Base-by-base conservation (phyloP, 129 eudicot genomes). In the Flaveria linearis region DNA sequence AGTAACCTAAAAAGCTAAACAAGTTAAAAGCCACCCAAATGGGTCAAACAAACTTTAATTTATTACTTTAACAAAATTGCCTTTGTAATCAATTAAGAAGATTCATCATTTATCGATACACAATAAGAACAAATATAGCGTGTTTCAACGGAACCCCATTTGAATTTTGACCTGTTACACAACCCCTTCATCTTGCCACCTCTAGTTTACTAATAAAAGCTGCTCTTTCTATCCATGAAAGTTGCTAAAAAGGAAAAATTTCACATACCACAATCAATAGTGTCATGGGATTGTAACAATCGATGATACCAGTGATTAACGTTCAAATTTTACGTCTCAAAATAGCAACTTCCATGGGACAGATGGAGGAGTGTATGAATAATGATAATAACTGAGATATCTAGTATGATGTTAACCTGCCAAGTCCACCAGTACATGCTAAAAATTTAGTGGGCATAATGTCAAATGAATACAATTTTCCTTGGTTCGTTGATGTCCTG, bases 401-500 rank as follows among this genome's bases (percentile, higher is more conserved):
- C 46, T 15, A 33, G 52, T 36, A 72, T 25, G 43, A 23, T 81
- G 5, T 42, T 72, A 82, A 92, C 98, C 94, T 90, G 83, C 81
- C 83, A 57, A 67, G 72, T 71, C 85, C 87, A 68, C 98, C 96
- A 0, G 92, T 85, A 81, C 98, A 92, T 75, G 91, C 76, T 74
- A 90, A 69, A 52, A 80, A 90, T 73, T 80, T 90, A n/a, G 96
- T 79, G 17, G 96, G 96, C 75, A 85, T 52, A 52, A 81, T 13
- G 28, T 86, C 88, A 76, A 92, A 90, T 47, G 96, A 88, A 69
- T 77, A 82, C 42, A 92, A 18, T 36, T 76, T 74, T 77, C 77
- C 58, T 66, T 72, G 81, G 39, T 70, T 81, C 51, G 43, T 80
- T 23, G 83, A 75, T 22, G 82, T 87, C 25, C 71, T 79, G 75